Evolutionary conservation across 306 rosid genomes (phyloP).

Genomic region (Gleditsia sinensis): DNA sequence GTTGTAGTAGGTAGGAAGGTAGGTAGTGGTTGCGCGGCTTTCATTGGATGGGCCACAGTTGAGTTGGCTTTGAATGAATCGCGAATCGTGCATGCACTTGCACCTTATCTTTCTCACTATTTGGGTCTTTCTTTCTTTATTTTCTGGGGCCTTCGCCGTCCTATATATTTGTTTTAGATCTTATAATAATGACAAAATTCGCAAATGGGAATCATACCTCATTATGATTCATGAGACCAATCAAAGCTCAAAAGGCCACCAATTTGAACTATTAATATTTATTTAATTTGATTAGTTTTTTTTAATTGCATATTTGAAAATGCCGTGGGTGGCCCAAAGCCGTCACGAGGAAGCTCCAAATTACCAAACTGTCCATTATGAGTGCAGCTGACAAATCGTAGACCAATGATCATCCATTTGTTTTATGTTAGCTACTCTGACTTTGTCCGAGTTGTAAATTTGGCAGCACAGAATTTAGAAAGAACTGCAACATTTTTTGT

Average conservation of each 20-base stretch:
- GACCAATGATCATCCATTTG: constrained; percentile 25
- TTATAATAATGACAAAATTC: constrained; percentile 7
- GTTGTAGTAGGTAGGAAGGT: too few species aligned
- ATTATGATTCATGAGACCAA: background rate
- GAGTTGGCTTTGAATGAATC: background rate
- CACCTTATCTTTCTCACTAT: background rate
- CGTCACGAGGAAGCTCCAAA: constrained; percentile 23
- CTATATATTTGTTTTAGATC: constrained; percentile 1
- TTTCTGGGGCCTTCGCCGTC: constrained; percentile 22
- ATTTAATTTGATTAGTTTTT: background rate
- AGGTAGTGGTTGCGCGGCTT: background rate
- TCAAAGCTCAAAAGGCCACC: background rate
- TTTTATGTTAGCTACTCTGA: constrained; percentile 28
- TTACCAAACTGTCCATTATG: constrained; percentile 40
- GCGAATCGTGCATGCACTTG: background rate
- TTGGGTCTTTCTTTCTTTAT: background rate
- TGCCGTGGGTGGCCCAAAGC: constrained; percentile 29
- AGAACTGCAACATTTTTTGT: background rate
- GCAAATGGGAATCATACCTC: constrained; percentile 4
- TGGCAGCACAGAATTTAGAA: constrained; percentile 23
- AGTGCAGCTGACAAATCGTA: constrained; percentile 32
- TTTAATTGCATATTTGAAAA: background rate
- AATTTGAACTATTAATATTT: background rate
- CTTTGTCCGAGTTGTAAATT: constrained; percentile 40
- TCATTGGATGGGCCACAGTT: constrained; percentile 9